Evolutionary conservation across 805 yeast species (phyloP).

Genomic region (Wickerhamomyces ciferrii): DNA sequence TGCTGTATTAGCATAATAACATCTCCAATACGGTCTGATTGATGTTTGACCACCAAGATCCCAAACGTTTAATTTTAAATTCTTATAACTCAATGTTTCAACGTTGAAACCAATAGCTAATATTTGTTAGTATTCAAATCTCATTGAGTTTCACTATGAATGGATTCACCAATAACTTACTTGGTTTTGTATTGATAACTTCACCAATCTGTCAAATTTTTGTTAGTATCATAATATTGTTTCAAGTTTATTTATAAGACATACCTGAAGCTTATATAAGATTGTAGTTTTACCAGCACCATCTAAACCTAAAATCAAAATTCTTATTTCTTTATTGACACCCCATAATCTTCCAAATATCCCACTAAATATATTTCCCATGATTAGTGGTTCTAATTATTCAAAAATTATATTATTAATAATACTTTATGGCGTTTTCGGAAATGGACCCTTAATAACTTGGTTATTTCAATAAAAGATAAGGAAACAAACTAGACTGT

Average conservation of each 20-base stretch:
- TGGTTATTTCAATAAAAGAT: no score
- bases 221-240: conserved; percentile 7
- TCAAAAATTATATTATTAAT: no score
- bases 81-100: conserved; percentile 83
- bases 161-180: conserved; percentile 7
- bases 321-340: conserved; percentile 81
- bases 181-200: conserved; percentile 70
- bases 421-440: not conserved
- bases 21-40: conserved; percentile 95
- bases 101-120: conserved; percentile 92
- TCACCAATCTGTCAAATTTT: conserved; percentile 55
- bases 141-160: not conserved
- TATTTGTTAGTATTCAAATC: conserved; percentile 19
- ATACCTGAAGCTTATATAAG: conserved; percentile 74
- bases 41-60: conserved; percentile 97
- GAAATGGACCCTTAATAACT: not conserved
- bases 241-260: conserved; percentile 2
- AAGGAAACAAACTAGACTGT: no score
- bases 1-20: conserved; percentile 91
- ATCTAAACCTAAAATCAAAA: conserved; percentile 85
- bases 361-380: conserved; percentile 90
- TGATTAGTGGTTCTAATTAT: conserved; percentile 18
- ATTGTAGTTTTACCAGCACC: conserved; percentile 98
- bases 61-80: conserved; percentile 92
- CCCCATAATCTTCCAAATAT: conserved; percentile 89